Conservation (phyloP, 805 yeast species). For the Myxozyma vanderwaltii region DNA sequence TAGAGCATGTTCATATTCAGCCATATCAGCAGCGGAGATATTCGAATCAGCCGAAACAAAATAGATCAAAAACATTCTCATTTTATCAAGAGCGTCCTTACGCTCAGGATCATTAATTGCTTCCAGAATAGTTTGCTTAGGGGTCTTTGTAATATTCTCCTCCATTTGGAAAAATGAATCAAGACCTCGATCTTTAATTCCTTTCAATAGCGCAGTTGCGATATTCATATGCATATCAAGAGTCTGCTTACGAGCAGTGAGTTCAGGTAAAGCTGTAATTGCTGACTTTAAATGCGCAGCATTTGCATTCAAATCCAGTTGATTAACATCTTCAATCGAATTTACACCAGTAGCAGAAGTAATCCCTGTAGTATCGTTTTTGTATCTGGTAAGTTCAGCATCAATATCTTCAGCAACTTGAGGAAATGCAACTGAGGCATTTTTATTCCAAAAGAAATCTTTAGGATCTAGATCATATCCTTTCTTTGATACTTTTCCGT, state of each 20-base stretch:
- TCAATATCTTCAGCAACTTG: constrained; percentile 99
- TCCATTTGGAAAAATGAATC: constrained; percentile 94
- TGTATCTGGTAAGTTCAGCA: constrained; percentile 74
- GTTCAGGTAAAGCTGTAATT: constrained; percentile 86
- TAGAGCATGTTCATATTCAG: constrained; percentile 67
- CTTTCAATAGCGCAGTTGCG: constrained; percentile 77
- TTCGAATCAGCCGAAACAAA: constrained; percentile 52
- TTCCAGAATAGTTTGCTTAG: constrained; percentile 59
- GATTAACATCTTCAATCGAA: constrained; percentile 72
- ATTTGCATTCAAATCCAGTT: constrained; percentile 39
- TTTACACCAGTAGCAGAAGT: constrained; percentile 74
- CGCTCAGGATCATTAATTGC: constrained; percentile 57
- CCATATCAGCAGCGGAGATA: constrained; percentile 53
- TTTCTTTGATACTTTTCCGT: constrained; percentile 46
- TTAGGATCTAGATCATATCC: constrained; percentile 86
- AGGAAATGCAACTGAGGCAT: constrained; percentile 89
- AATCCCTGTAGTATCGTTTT: constrained; percentile 82
- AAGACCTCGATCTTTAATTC: constrained; percentile 80
- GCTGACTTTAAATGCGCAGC: constrained; percentile 58
- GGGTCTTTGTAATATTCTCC: constrained; percentile 59
- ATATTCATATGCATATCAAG: constrained; percentile 98
- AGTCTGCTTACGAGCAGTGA: constrained; percentile 81
- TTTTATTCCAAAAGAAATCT: constrained; percentile 88
- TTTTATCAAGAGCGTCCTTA: constrained; percentile 64
- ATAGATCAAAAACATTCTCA: constrained; percentile 84